Conservation (phyloP, 1,284 basidiomycete species). For the Schizophyllum amplum region DNA sequence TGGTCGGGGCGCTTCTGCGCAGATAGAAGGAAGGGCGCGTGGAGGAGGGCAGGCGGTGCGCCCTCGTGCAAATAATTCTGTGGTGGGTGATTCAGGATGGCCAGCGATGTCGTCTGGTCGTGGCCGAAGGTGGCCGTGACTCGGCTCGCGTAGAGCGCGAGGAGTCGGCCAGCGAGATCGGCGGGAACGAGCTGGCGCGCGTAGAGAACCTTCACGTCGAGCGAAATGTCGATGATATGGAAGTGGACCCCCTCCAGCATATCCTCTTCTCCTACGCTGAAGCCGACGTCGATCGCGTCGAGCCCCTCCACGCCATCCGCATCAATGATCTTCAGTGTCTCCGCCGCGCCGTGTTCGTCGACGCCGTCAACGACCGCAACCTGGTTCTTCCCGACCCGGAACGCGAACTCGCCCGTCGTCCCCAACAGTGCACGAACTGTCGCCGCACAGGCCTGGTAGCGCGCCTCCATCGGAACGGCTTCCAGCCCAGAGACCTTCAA, state of each 20-base stretch:
- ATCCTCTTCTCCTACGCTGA: neutral
- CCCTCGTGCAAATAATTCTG: neutral
- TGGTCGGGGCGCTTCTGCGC: neutral
- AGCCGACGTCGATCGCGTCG: neutral
- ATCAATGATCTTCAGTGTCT: neutral
- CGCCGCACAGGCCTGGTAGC: slow-evolving; percentile 2
- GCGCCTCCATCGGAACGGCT: neutral
- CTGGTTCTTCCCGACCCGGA: neutral
- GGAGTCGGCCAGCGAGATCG: neutral
- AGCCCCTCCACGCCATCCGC: neutral
- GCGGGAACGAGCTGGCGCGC: neutral
- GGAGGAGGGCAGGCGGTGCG: slow-evolving; percentile 2
- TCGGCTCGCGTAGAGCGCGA: neutral
- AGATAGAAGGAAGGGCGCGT: slow-evolving; percentile 4
- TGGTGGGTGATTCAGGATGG: neutral
- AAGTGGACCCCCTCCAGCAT: neutral
- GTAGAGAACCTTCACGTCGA: neutral
- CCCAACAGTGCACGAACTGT: slow-evolving; percentile 4
- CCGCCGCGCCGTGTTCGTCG: slow-evolving; percentile 3
- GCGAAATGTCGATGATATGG: neutral
- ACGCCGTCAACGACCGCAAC: slow-evolving; percentile 5
- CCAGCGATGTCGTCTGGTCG: neutral
- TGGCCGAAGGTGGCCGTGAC: neutral
- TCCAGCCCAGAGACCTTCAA: neutral
- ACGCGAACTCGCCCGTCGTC: slow-evolving; percentile 7